phyloP scores from a whole-genome alignment of 108 stramenopile genomes.

The Fragilaria crotonensis region DNA sequence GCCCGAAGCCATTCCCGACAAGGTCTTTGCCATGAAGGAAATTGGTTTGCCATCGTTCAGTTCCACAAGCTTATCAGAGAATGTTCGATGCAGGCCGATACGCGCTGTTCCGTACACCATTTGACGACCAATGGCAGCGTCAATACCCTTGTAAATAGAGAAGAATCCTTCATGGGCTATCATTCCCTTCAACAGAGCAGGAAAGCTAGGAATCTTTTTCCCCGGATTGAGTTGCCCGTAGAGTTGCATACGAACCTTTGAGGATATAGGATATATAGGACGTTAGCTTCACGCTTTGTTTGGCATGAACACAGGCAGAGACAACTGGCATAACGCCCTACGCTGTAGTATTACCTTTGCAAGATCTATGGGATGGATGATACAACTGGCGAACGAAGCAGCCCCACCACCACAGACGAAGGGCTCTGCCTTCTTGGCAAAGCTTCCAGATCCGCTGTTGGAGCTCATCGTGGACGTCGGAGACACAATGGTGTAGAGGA shows the following conservation, averaged over 20 bases:
- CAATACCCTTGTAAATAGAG: constrained; percentile 90
- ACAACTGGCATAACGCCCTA: no score
- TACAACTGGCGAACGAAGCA: constrained; percentile 89
- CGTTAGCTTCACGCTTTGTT: no score
- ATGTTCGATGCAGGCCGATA: constrained; percentile 94
- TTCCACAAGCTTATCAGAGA: constrained; percentile 62
- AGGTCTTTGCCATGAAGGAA: constrained; percentile 77
- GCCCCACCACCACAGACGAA: constrained; percentile 91
- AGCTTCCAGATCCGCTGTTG: no score
- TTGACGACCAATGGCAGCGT: constrained; percentile 95
- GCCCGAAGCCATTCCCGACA: constrained; percentile 90
- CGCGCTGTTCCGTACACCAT: constrained; percentile 98
- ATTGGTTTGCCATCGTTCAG: constrained; percentile 39
- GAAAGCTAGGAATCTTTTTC: constrained; percentile 70
- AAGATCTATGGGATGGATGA: constrained; percentile 96
- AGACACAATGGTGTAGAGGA: no score
- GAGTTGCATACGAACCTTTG: constrained; percentile 81
- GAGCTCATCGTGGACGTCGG: no score
- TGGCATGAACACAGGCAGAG: no score
- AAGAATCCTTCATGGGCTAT: constrained; percentile 70
- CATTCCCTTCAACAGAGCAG: constrained; percentile 64
- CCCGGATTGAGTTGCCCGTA: constrained; percentile 91
- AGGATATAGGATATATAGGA: not conserved
- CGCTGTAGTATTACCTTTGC: constrained; percentile 81
- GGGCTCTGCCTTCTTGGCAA: constrained; percentile 69